Base-by-base conservation (phyloP, 2,329 filamentous ascomycete genomes). In the Teratosphaeria epicoccoides region DNA sequence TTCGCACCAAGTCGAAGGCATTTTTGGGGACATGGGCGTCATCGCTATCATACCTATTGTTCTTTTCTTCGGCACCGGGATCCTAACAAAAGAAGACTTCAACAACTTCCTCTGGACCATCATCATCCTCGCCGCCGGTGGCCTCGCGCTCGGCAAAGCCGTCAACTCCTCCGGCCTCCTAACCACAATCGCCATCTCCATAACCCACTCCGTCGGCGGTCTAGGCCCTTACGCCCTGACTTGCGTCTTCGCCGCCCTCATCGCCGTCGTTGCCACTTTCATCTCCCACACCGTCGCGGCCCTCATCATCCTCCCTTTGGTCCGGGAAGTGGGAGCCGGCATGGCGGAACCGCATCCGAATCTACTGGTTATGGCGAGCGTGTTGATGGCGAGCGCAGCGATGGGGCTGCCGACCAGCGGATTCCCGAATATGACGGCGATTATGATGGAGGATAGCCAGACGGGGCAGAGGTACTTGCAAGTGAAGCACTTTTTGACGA, bases 81-180 rank as follows among this genome's bases (percentile, higher is more conserved):
- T 97, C 59, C 76, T 98, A 26, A 97, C 90, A 47, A 98, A 97
- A 71, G 93, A 97, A 71, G 93, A 98, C 71, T 98, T 98, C 68
- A 98, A 98, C 76, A 98, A 98, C 70, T 98, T 98, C 70, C 85
- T 96, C 37, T 98, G 93, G 93, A 98, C 94, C 20, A 98, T 98
- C 70, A 96, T 98, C 70, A 97, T 98, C 63, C 83, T 98, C 20
- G 93, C 93, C 0, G 91, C 93, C 0, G 93, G 93, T 46, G 93
- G 93, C 6, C 74, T 98, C 28, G 89, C 89, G 1, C 81, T 98
- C 0, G 93, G 93, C 52, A 96, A 95, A 68, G 87, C 91, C 0
- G 93, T 98, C 53, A 91, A 89, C 57, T 93, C 88, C 0, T 97
- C 91, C 0, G 93, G 93, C 1, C 77, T 98, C 10, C 76, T 98